These are phyloP conservation scores for Eucalyptus pauciflora DNA, from an alignment of 345 rosid species.

Conservation along the genomic window DNA sequence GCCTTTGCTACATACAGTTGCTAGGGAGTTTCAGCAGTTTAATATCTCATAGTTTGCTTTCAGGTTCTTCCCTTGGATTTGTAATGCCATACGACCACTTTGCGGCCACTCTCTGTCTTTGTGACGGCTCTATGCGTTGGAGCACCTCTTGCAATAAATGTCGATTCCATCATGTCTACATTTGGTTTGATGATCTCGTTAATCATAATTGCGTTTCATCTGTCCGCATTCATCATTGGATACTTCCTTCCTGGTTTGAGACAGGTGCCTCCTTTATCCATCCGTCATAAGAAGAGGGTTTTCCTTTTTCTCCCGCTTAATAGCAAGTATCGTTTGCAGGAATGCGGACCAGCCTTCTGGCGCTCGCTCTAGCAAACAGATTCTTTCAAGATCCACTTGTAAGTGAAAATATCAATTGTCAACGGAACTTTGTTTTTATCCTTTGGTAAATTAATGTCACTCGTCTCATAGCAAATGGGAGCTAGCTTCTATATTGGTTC, in stretches of 20 bases:
- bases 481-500: background rate
- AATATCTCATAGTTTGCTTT: background rate
- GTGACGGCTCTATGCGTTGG: conserved; percentile 87
- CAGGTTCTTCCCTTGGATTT: conserved; percentile 70
- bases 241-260: conserved; percentile 59
- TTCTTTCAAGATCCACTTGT: conserved; percentile 93
- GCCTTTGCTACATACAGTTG: background rate
- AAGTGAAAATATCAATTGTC: conserved; percentile 5
- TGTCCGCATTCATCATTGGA: conserved; percentile 64
- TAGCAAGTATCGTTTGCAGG: conserved; percentile 22
- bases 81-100: conserved; percentile 53
- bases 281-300: background rate
- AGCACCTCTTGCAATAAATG: conserved; percentile 81
- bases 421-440: background rate
- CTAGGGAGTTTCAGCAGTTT: background rate
- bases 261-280: conserved; percentile 32
- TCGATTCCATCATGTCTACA: conserved; percentile 60
- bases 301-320: background rate
- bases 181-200: conserved; percentile 44
- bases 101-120: conserved; percentile 67
- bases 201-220: conserved; percentile 55
- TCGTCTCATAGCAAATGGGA: background rate
- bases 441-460: background rate
- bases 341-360: conserved; percentile 96
- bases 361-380: conserved; percentile 79